Evolutionary conservation across 768 basidiomycete genomes (phyloP).

Genomic region (Aureoboletus auriporus): DNA sequence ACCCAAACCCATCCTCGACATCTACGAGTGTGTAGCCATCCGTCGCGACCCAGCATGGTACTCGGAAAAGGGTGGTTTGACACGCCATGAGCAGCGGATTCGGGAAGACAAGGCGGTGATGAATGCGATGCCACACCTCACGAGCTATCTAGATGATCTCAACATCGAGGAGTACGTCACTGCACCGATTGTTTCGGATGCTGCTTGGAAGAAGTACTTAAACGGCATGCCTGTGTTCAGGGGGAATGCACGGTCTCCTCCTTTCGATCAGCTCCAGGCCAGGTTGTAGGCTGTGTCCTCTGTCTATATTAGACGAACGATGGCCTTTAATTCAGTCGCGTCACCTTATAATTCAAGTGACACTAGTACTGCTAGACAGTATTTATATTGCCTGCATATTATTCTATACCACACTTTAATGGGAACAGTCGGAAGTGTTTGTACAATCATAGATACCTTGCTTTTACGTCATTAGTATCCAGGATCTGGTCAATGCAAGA

Average conservation of each 20-base stretch:
- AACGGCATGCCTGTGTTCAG: constrained; percentile 37
- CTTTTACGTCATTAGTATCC: too few relatives aligned
- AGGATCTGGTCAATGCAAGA: too few relatives aligned
- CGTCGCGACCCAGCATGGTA: constrained; percentile 59
- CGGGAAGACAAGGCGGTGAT: constrained; percentile 46
- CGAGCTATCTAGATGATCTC: constrained; percentile 39
- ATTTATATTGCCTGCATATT: too few relatives aligned
- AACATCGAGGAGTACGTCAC: constrained; percentile 46
- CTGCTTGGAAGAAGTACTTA: constrained; percentile 46
- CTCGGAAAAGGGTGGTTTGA: constrained; percentile 46
- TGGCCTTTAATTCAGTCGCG: too few relatives aligned
- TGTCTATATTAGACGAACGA: too few relatives aligned
- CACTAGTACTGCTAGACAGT: too few relatives aligned
- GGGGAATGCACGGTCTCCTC: constrained; percentile 36
- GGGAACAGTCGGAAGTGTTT: too few relatives aligned
- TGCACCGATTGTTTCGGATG: constrained; percentile 52
- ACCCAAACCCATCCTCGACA: constrained; percentile 46
- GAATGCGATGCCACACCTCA: constrained; percentile 41
- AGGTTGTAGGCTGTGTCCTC: constrained; percentile 32
- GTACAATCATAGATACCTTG: too few relatives aligned
- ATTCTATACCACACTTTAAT: too few relatives aligned
- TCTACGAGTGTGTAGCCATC: constrained; percentile 52
- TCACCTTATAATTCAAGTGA: too few relatives aligned
- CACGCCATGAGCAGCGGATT: constrained; percentile 43
- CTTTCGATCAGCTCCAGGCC: constrained; percentile 38